Evolutionary conservation across 1,284 basidiomycete species (phyloP).

Genomic region (Albatrellus sp.): DNA sequence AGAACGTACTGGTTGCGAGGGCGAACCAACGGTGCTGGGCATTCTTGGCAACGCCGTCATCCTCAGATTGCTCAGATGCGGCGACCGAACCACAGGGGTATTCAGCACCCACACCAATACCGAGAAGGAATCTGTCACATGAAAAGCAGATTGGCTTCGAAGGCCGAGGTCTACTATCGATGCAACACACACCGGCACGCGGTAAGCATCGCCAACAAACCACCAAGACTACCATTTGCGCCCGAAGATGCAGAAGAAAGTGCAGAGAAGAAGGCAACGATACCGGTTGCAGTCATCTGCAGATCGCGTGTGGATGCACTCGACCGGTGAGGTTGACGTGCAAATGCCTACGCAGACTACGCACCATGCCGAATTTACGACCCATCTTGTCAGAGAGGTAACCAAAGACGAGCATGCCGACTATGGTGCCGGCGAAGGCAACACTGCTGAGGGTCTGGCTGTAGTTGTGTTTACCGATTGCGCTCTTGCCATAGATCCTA

Average conservation of each 20-base stretch:
- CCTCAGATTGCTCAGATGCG: conserved; percentile 83
- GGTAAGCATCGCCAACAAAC: conserved; percentile 66
- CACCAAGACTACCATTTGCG: conserved; percentile 55
- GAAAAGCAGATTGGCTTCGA: not conserved
- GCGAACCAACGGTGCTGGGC: conserved; percentile 82
- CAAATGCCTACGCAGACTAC: conserved; percentile 12
- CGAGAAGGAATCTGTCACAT: conserved; percentile 53
- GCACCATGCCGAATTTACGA: conserved; percentile 80
- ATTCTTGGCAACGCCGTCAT: conserved; percentile 61
- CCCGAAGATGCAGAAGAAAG: conserved; percentile 80
- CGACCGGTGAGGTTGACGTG: not conserved
- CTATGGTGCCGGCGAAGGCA: conserved; percentile 72
- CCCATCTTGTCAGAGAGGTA: conserved; percentile 81
- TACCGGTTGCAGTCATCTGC: conserved; percentile 65
- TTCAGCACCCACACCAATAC: conserved; percentile 80
- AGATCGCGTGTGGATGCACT: conserved; percentile 1
- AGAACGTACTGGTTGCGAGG: conserved; percentile 62
- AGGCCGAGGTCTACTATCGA: not conserved
- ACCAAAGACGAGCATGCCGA: conserved; percentile 71
- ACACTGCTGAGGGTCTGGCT: conserved; percentile 53
- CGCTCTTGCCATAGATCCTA: conserved; percentile 41
- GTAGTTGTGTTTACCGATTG: conserved; percentile 36
- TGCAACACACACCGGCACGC: conserved; percentile 57
- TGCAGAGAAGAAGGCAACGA: conserved; percentile 70
- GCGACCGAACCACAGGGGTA: conserved; percentile 91